phyloP scores from a whole-genome alignment of 2,329 filamentous ascomycete species.

The Colletotrichum euphorbiae region DNA sequence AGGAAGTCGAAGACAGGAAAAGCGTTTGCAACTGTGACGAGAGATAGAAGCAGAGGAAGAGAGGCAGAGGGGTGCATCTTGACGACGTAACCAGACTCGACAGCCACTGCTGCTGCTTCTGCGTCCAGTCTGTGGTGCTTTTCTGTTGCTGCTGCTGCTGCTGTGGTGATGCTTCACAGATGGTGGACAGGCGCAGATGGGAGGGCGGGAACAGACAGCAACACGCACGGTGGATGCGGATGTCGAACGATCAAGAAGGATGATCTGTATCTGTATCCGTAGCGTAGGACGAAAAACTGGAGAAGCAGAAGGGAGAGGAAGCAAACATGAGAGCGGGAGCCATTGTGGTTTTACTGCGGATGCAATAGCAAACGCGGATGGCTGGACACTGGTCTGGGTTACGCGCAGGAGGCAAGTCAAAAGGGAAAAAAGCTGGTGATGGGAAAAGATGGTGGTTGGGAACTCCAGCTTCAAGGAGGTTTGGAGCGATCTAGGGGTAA shows the following conservation, averaged over 20 bases:
- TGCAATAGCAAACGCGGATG: constrained; percentile 37
- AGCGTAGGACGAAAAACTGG: constrained; percentile 28
- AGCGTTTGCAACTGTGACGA: constrained; percentile 43
- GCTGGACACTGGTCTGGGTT: constrained; percentile 29
- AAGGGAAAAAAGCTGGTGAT: constrained; percentile 25
- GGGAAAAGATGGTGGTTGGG: constrained; percentile 42
- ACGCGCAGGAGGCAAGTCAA: not conserved
- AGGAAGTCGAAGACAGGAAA: constrained; percentile 45
- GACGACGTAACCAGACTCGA: constrained; percentile 9
- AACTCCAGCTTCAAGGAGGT: constrained; percentile 18
- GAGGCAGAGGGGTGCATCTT: constrained; percentile 48
- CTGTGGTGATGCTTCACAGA: not conserved
- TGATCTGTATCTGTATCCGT: not conserved
- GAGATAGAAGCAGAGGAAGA: constrained; percentile 43
- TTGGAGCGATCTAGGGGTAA: constrained; percentile 19
- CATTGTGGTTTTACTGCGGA: constrained; percentile 38
- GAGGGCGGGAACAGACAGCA: constrained; percentile 15
- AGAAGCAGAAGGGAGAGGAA: constrained; percentile 27
- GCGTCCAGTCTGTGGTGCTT: not conserved
- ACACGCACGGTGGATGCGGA: constrained; percentile 24
- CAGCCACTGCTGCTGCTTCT: constrained; percentile 12
- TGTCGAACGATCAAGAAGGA: constrained; percentile 23
- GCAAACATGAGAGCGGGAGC: constrained; percentile 30
- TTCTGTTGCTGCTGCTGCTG: not conserved
- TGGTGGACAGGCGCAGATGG: constrained; percentile 13